These are phyloP conservation scores for Santalum album DNA, from an alignment of 164 flowering plant species.

Conservation along the genomic window DNA sequence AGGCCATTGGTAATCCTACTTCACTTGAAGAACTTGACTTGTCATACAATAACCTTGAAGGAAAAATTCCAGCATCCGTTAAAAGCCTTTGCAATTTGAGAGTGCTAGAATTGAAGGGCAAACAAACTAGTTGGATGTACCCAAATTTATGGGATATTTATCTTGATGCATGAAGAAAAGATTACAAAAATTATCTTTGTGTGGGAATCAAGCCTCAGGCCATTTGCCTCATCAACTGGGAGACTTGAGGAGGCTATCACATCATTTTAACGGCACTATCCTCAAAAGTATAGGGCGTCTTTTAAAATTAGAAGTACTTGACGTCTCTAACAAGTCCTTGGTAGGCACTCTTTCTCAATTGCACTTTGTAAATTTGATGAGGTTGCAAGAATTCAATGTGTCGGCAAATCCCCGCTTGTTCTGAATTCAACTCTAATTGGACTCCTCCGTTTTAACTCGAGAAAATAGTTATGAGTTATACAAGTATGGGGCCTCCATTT, in stretches of 20 bases:
- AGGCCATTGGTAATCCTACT: constrained; percentile 3
- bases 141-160: background rate
- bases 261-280: background rate
- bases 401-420: background rate
- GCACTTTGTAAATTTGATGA: background rate
- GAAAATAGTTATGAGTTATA: background rate
- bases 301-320: background rate
- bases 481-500: too few species aligned
- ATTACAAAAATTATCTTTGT: too few species aligned
- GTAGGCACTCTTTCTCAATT: background rate
- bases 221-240: too few species aligned
- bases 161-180: background rate
- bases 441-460: constrained; percentile 8
- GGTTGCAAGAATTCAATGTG: background rate
- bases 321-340: background rate
- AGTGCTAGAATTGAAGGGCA: background rate
- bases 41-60: background rate
- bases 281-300: background rate
- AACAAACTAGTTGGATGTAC: constrained; percentile 2
- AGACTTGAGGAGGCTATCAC: background rate
- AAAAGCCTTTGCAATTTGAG: constrained; percentile 9
- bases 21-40: constrained; percentile 8
- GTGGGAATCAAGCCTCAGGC: too few species aligned
- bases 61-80: background rate
- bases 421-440: constrained; percentile 2